A percentile compares a stretch with the other conserved stretches of the same genome.
These are phyloP conservation scores for Candida albicans DNA, from an alignment of 1,139 yeast species.

Conservation along the genomic window DNA sequence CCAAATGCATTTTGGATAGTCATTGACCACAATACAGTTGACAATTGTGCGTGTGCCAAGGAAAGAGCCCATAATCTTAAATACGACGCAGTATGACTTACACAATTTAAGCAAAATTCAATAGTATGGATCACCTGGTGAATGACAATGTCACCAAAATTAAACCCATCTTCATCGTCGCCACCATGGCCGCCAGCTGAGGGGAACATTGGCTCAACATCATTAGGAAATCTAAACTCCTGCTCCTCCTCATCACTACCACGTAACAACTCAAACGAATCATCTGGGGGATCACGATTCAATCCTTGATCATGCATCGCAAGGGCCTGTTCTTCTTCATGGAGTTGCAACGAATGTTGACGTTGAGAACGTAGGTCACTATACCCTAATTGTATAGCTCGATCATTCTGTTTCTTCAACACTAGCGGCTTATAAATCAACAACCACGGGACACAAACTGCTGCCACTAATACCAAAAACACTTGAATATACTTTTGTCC, in stretches of 20 bases:
- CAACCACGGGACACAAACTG: constrained; percentile 94
- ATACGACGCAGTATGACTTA: constrained; percentile 97
- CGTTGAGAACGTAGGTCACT: constrained; percentile 35
- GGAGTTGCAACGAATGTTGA: constrained; percentile 33
- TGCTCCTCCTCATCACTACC: constrained; percentile 25
- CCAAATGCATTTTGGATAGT: constrained; percentile 82
- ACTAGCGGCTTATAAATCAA: constrained; percentile 84
- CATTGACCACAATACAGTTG: constrained; percentile 95
- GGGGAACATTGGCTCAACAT: constrained; percentile 44
- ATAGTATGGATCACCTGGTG: constrained; percentile 98
- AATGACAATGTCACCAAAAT: constrained; percentile 90
- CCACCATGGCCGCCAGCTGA: constrained; percentile 26
- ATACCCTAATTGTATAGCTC: constrained; percentile 36
- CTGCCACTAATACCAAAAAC: constrained; percentile 69
- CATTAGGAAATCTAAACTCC: constrained; percentile 44
- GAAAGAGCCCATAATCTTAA: constrained; percentile 96
- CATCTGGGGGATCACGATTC: constrained; percentile 25
- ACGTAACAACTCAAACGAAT: constrained; percentile 16
- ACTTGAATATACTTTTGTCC: constrained; percentile 85
- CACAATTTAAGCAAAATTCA: constrained; percentile 96
- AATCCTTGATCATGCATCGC: constrained; percentile 25
- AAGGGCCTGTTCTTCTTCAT: constrained; percentile 35
- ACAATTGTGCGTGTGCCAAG: constrained; percentile 94
- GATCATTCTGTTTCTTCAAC: constrained; percentile 44
- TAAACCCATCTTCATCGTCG: constrained; percentile 53